Evolutionary conservation across 2,329 filamentous ascomycete species (phyloP), one percentile per base, ranked within the genome.

Genomic region (Colletotrichum costaricense): DNA sequence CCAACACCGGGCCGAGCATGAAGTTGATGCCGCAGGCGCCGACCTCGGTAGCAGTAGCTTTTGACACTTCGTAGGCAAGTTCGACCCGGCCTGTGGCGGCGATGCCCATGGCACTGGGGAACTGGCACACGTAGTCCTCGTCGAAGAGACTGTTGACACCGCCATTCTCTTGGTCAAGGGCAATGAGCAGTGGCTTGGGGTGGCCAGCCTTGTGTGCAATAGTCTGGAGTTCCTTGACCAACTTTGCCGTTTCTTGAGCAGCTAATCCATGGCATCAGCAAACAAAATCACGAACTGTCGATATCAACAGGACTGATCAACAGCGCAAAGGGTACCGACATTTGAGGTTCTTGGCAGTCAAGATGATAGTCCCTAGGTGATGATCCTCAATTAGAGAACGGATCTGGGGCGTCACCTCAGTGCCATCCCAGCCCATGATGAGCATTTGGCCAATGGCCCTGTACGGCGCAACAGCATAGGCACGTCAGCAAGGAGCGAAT

Each of bases 71-170:
- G 80, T 96, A 97, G 6, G 96, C 94, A 67, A 98, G 86, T 12
- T 97, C 91, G 46, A 92, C 92, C 12, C 93, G 95, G 28, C 95
- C 95, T 5, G 95, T 95, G 26, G 97, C 97, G n/a, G 96, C 95
- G 74, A 98, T 89, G 14, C 95, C 96, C 96, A 99, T 98, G 75
- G 96, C 94, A 79, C 95, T 98, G 9, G 97, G 97, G 77, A 98
- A 99, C 81, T 98, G 97, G 76, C 95, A 95, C 77, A 98, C 96
- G 81, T 95, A 97, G 79, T 97, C 94, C 78, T 98, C 95, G 81
- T 98, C 96, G 79, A 97, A 98, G 2, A 98, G 89, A 83, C 95
- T 98, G 85, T 98, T 98, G 81, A 98, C 96, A 3, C 96, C 95
- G 76, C 97, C 97, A 90, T 99, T 98, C 82, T 99, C 97, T 81